phyloP scores from a whole-genome alignment of 768 basidiomycete species.

The Suillus placidus region DNA sequence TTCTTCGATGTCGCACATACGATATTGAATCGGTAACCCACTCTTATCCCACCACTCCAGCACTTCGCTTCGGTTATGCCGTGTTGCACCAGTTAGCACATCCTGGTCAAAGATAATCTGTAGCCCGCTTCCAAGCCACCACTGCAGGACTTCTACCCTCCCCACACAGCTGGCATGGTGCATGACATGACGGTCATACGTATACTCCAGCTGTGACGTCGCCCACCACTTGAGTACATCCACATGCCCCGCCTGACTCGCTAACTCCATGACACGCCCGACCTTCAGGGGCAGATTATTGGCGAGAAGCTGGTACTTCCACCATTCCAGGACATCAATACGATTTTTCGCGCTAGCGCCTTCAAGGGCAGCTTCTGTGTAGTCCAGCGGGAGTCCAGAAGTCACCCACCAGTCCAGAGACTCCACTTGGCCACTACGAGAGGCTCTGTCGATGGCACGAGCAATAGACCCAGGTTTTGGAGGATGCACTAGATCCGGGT shows the following conservation, averaged over 20 bases:
- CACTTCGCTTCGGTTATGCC: conserved; percentile 79
- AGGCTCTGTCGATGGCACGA: conserved; percentile 79
- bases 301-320: conserved; percentile 60
- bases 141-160: conserved; percentile 76
- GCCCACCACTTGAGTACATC: conserved; percentile 87
- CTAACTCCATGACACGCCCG: conserved; percentile 85
- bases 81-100: conserved; percentile 75
- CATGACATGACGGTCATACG: conserved; percentile 76
- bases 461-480: conserved; percentile 58
- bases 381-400: conserved; percentile 67
- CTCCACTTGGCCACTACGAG: conserved; percentile 70
- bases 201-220: conserved; percentile 71
- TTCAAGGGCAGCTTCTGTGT: conserved; percentile 80
- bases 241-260: conserved; percentile 76
- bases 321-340: conserved; percentile 81
- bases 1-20: conserved; percentile 92
- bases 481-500: conserved; percentile 59
- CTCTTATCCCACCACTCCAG: conserved; percentile 89
- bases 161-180: conserved; percentile 81
- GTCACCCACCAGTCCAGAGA: conserved; percentile 83
- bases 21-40: conserved; percentile 78
- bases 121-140: conserved; percentile 82
- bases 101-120: conserved; percentile 82
- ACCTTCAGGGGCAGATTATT: conserved; percentile 69
- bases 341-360: conserved; percentile 79